Conservation (phyloP, 2,329 filamentous ascomycete species). For the Botrytis hyacinthi region DNA sequence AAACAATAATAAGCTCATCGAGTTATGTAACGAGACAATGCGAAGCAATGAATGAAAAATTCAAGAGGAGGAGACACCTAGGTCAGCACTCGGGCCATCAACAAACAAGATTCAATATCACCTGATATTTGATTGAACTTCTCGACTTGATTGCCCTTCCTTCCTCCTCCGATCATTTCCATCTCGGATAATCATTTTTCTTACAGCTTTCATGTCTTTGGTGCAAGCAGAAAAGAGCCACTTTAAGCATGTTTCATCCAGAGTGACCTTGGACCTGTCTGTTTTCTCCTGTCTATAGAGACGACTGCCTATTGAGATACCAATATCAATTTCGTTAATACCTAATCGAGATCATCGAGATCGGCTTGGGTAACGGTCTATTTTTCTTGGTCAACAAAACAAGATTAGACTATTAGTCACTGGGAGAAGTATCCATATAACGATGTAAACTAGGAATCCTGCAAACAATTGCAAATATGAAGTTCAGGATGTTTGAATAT, state of each 20-base stretch:
- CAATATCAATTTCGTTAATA: background rate
- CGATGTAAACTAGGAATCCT: background rate
- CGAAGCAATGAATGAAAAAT: background rate
- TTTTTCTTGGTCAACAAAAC: background rate
- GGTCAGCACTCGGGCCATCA: background rate
- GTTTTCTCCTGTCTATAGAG: background rate
- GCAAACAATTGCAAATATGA: background rate
- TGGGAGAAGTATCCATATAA: background rate
- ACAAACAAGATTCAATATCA: background rate
- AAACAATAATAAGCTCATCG: too few relatives aligned
- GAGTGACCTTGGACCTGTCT: background rate
- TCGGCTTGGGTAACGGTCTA: background rate
- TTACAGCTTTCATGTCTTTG: background rate
- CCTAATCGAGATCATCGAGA: background rate
- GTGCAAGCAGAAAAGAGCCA: background rate
- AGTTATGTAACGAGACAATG: background rate
- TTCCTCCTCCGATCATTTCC: background rate
- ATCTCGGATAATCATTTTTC: background rate
- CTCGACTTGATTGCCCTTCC: background rate
- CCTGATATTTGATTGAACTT: background rate
- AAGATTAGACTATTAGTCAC: background rate
- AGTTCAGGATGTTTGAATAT: background rate
- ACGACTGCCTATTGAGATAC: background rate
- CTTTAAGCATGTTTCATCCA: background rate
- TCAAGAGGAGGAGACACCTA: background rate